phyloP scores from a whole-genome alignment of 164 flowering plant species.

The Chimonanthus praecox region DNA sequence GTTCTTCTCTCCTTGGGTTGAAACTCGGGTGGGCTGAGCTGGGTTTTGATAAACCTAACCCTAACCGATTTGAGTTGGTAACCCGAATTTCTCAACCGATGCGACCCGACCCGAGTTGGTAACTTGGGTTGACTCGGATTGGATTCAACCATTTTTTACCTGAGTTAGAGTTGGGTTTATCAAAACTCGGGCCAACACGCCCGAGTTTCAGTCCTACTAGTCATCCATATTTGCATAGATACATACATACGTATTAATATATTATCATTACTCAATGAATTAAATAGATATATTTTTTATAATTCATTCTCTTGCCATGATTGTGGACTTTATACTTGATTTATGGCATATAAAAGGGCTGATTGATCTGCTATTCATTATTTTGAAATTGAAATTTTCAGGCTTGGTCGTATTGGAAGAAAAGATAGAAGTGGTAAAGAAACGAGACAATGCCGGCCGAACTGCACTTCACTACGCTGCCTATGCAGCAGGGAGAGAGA shows the following conservation, averaged over 20 bases:
- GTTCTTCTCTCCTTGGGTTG: too few species aligned
- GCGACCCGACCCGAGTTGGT: too few species aligned
- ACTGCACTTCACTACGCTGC: slow-evolving; percentile 11
- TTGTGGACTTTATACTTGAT: neutral
- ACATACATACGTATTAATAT: neutral
- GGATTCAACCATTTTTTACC: too few species aligned
- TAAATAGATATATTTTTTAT: neutral
- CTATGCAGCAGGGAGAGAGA: neutral
- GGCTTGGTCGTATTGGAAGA: neutral
- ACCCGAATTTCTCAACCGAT: too few species aligned
- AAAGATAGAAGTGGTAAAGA: neutral
- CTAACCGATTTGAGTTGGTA: too few species aligned
- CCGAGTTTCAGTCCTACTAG: neutral
- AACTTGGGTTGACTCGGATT: too few species aligned
- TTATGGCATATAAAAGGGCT: neutral
- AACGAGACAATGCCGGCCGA: neutral
- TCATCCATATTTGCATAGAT: neutral
- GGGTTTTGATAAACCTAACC: too few species aligned
- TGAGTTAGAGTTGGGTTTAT: too few species aligned
- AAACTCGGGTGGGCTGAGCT: too few species aligned
- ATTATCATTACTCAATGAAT: neutral
- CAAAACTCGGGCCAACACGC: too few species aligned
- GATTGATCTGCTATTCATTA: neutral
- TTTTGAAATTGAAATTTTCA: neutral
- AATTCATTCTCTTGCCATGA: neutral